Evolutionary conservation across 345 rosid species (phyloP), one percentile per base, ranked within the genome.

Genomic region (Salix viminalis): DNA sequence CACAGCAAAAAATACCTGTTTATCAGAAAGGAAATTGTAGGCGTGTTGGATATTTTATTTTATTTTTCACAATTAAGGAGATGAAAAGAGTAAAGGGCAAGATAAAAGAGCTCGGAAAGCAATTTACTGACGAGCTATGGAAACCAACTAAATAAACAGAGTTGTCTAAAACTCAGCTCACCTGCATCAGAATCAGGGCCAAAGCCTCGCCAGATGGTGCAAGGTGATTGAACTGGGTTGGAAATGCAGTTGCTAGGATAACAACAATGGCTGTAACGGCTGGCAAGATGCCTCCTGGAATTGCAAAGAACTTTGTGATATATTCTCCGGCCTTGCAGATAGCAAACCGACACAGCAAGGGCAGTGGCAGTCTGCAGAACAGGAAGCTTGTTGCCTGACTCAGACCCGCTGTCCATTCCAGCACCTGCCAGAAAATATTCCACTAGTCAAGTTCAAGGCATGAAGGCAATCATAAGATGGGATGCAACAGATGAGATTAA

Each of bases 151-250:
- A 36, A 26, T 23, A 15, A 18, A 34, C 48, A 19, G 67, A 24
- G 23, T 30, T 8, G 67, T 26, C 93, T 58, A 46, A 39, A 61
- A 26, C 41, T 56, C 26, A 54, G 58, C 80, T 82, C 74, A 89
- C 99, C 94, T 93, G 99, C 96, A 89, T 95, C 72, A 95, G 89
- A 80, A 93, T 91, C 60, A 95, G 37, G 77, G 97, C 98, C 90
- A 95, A 85, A 68, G 97, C 94, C 83, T 95, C 98, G 37, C 96
- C 94, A 50, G 96, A 78, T 56, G 96, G 91, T 79, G 97, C 97
- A 73, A 95, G 91, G 54, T 79, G 79, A 70, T 85, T 84, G 76
- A 91, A 95, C 52, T 86, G 91, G n/a, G 80, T n/a, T 4, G 97
- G 99, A 78, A 95, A 90, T 13, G 77, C 71, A 24, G 93, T 89